Conservation (phyloP, 2,329 filamentous ascomycete genomes). For the Chaetothyriales sp. region DNA sequence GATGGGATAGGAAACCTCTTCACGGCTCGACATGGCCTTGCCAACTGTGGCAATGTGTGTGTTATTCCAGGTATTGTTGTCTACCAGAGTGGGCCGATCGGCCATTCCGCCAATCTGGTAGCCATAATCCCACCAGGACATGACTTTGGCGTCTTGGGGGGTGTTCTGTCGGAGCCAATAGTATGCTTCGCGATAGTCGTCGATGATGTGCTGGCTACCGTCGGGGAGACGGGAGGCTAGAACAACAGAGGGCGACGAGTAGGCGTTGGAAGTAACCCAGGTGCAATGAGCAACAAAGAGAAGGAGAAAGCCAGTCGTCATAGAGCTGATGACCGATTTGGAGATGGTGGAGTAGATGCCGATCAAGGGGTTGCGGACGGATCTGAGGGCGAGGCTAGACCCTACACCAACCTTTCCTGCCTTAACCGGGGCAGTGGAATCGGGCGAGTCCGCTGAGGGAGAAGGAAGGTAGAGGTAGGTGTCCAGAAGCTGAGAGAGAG, state of each 20-base stretch:
- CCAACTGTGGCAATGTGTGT: conserved; percentile 98
- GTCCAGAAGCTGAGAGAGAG: conserved; percentile 75
- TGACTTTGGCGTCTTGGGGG: conserved; percentile 85
- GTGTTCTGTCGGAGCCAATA: conserved; percentile 99
- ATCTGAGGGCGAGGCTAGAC: conserved; percentile 39
- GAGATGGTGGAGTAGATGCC: conserved; percentile 73
- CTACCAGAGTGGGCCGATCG: conserved; percentile 86
- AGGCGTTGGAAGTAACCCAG: conserved; percentile 98
- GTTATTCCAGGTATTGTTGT: conserved; percentile 99
- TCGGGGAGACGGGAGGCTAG: conserved; percentile 84
- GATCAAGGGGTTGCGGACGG: conserved; percentile 57
- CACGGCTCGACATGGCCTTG: conserved; percentile 94
- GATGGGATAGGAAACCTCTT: conserved; percentile 97
- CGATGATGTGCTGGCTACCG: conserved; percentile 94
- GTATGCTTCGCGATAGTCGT: conserved; percentile 98
- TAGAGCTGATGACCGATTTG: conserved; percentile 61
- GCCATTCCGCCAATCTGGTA: conserved; percentile 99
- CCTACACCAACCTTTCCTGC: conserved; percentile 37
- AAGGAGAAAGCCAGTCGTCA: conserved; percentile 66
- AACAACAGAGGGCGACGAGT: conserved; percentile 95
- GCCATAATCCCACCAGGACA: conserved; percentile 99
- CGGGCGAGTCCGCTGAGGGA: conserved; percentile 39
- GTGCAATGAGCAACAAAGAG: conserved; percentile 96
- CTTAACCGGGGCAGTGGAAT: conserved; percentile 30
- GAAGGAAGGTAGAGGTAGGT: conserved; percentile 59